Base-by-base conservation (phyloP, 176 grass and related monocot species). In the Guadua angustifolia region DNA sequence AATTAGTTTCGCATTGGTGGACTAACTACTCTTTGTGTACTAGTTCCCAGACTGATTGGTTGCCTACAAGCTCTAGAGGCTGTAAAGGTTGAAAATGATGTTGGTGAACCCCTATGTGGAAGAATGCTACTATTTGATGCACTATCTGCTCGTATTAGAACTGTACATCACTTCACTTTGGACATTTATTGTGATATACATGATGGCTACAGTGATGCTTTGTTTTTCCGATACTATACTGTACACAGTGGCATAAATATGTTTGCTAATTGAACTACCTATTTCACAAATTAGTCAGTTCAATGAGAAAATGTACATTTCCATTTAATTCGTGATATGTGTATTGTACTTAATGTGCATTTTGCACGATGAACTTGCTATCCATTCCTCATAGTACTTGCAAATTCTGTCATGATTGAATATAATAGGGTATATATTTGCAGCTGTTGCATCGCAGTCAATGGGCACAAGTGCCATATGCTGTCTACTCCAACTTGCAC, bases 51-150 rank as follows among this genome's bases (percentile, higher is more conserved):
- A 65, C 89, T 95, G 67, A 95, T 98, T 84, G 95, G 95, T 55
- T 98, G 93, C 80, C 76, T 98, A 69, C 95, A 98, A 92, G 95
- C 95, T 88, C 74, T 98, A 63, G 93, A 98, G 89, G 95, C 91
- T 78, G 90, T 98, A 87, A 98, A 93, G 74, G 77, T 98, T 82
- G 89, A 87, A 45, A 83, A 79, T 77, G 79, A 65, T 83, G 80
- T 98, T 83, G 95, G 95, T 95, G 95, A 98, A 83, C 85, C 91
- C 71, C 91, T 98, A 62, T 90, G 82, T 66, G 89, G 91, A 81
- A 95, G 95, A 87, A 95, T 98, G 95, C 88, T 98, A 85, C 83
- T 95, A 22, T 95, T 98, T 88, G 95, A 98, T 19, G 91, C 95
- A 29, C 80, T 98, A 15, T 90, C 95, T 81, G 78, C 95, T 88